phyloP scores from a whole-genome alignment of 2,329 filamentous ascomycete species.

The Venturia asperata region DNA sequence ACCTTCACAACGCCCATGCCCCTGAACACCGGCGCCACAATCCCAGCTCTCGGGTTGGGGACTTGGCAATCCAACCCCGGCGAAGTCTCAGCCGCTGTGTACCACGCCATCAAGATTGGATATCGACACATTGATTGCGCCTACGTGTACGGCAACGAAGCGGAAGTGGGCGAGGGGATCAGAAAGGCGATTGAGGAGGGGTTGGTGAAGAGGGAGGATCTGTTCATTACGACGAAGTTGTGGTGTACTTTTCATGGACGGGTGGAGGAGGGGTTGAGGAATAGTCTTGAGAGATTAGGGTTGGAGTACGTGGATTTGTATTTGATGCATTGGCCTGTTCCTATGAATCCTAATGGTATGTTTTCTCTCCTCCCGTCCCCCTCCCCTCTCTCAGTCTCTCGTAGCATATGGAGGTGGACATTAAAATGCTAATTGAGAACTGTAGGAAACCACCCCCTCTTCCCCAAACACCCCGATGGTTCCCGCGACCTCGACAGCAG shows the following conservation, averaged over 20 bases:
- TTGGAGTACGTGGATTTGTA: constrained; percentile 19
- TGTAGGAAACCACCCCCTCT: constrained; percentile 61
- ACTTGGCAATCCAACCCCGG: constrained; percentile 37
- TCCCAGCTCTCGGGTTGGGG: constrained; percentile 34
- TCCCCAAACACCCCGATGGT: constrained; percentile 56
- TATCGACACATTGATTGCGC: constrained; percentile 60
- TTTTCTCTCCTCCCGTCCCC: too few relatives aligned
- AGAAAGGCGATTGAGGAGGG: constrained; percentile 29
- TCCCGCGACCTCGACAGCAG: constrained; percentile 62
- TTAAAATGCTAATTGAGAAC: neutral
- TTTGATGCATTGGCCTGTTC: constrained; percentile 21
- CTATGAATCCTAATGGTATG: constrained; percentile 19
- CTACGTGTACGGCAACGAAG: constrained; percentile 39
- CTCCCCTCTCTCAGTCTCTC: neutral
- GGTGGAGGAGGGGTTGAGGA: constrained; percentile 22
- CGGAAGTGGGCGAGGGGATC: constrained; percentile 39
- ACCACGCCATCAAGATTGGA: constrained; percentile 41
- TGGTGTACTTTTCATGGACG: constrained; percentile 31
- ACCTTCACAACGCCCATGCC: constrained; percentile 34
- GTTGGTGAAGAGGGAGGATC: constrained; percentile 28
- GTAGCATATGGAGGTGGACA: neutral
- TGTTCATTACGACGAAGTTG: constrained; percentile 36
- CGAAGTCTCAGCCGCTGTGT: constrained; percentile 42
- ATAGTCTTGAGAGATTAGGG: constrained; percentile 16
- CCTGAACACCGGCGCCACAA: constrained; percentile 35